phyloP scores from a whole-genome alignment of 2,329 filamentous ascomycete genomes.

The Colletotrichum tamarilloi region DNA sequence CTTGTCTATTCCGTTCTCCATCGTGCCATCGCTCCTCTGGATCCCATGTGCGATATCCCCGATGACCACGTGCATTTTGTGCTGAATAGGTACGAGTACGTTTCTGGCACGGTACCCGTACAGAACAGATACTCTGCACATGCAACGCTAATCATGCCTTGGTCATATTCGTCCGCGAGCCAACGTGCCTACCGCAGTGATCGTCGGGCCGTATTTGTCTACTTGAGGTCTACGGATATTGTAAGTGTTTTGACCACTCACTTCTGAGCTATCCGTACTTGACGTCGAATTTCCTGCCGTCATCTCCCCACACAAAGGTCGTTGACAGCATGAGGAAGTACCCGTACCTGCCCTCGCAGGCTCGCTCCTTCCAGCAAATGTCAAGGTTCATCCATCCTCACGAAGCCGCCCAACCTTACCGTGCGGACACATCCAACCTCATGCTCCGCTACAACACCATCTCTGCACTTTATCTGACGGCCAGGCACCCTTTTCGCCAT shows the following conservation, averaged over 20 bases:
- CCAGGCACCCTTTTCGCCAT: background rate
- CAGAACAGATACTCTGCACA: background rate
- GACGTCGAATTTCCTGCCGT: background rate
- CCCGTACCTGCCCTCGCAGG: background rate
- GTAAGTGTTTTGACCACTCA: too few relatives aligned
- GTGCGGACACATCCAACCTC: background rate
- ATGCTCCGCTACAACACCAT: background rate
- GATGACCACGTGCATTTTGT: constrained; percentile 31
- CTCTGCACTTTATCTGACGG: background rate
- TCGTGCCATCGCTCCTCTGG: constrained; percentile 21
- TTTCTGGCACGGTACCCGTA: background rate
- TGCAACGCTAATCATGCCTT: background rate
- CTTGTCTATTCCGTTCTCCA: background rate
- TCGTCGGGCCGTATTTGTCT: background rate
- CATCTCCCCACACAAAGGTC: too few relatives aligned
- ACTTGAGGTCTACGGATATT: background rate
- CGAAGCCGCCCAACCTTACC: background rate
- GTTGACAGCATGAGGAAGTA: background rate
- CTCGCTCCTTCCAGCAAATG: background rate
- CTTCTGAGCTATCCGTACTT: too few relatives aligned
- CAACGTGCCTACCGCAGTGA: background rate
- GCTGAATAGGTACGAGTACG: background rate
- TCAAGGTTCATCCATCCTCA: background rate
- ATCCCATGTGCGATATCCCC: constrained; percentile 37
- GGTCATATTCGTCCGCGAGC: background rate